Conservation (phyloP, 2,329 filamentous ascomycete genomes). For the Colletotrichum higginsianum region DNA sequence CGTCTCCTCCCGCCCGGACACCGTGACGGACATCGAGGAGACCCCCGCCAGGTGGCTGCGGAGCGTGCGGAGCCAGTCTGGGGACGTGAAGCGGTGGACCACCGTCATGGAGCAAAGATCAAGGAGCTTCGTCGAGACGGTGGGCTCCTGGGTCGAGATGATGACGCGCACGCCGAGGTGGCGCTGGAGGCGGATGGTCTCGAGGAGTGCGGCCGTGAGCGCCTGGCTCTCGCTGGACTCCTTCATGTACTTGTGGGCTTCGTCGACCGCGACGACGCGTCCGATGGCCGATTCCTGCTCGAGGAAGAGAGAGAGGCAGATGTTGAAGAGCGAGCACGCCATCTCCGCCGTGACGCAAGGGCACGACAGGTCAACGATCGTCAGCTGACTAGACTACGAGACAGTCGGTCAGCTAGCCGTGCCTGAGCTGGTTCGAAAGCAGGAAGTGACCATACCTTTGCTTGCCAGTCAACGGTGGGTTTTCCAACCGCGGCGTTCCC, state of each 20-base stretch:
- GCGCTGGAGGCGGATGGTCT: slow-evolving; percentile 78
- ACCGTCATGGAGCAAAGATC: slow-evolving; percentile 81
- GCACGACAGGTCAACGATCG: slow-evolving; percentile 81
- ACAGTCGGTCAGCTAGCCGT: not conserved
- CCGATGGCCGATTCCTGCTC: slow-evolving; percentile 66
- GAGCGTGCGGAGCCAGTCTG: slow-evolving; percentile 51
- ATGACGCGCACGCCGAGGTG: slow-evolving; percentile 78
- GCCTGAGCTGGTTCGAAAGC: too few species aligned
- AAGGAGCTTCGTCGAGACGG: slow-evolving; percentile 76
- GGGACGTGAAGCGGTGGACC: slow-evolving; percentile 77
- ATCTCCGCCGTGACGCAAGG: slow-evolving; percentile 77
- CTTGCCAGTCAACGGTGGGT: slow-evolving; percentile 46
- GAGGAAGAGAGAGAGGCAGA: slow-evolving; percentile 77
- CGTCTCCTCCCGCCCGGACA: slow-evolving; percentile 12
- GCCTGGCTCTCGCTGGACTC: slow-evolving; percentile 66
- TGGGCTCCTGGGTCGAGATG: slow-evolving; percentile 85
- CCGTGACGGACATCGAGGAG: slow-evolving; percentile 36
- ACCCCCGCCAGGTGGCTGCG: slow-evolving; percentile 50
- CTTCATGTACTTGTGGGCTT: slow-evolving; percentile 84
- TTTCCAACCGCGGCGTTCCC: slow-evolving; percentile 8
- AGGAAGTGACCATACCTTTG: slow-evolving; percentile 43
- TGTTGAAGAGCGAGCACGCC: slow-evolving; percentile 81
- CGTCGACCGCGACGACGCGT: slow-evolving; percentile 78
- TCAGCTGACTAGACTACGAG: slow-evolving; percentile 64
- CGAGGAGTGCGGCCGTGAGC: slow-evolving; percentile 74